A percentile compares a stretch with the other conserved stretches of the same genome.
Conservation (phyloP, 2,329 filamentous ascomycete species). For the Aspergillus novoparasiticus region DNA sequence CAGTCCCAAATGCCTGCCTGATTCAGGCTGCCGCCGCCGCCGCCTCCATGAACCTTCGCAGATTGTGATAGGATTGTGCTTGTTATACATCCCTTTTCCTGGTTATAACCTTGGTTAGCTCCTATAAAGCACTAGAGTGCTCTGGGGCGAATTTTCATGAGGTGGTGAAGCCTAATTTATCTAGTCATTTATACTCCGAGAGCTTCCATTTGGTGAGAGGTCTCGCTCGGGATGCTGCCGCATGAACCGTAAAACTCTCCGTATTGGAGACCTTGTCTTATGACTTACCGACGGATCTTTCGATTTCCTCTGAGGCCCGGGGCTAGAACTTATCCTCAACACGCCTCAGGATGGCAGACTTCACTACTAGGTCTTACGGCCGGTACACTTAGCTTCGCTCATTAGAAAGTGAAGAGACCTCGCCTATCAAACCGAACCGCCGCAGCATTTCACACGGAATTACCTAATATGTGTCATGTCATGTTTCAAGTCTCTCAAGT, state of each 20-base stretch:
- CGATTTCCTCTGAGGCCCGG: neutral
- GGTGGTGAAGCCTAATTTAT: neutral
- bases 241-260: neutral
- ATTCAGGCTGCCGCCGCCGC: constrained; percentile 2
- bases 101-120: neutral
- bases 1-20: constrained; percentile 46
- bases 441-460: neutral
- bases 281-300: neutral
- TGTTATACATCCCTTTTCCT: neutral
- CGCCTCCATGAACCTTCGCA: neutral
- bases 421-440: neutral
- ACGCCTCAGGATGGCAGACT: neutral
- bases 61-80: too few species aligned
- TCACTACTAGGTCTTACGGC: neutral
- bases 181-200: neutral
- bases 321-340: neutral
- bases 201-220: neutral
- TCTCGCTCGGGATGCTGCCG: neutral
- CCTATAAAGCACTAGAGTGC: neutral
- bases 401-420: neutral
- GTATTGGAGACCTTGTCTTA: neutral
- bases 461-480: neutral
- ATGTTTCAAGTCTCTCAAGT: neutral
- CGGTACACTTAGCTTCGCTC: neutral
- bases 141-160: neutral